Percentiles rank a stretch among this genome's conserved stretches.
These are phyloP conservation scores for Discostella pseudostelligera DNA, from an alignment of 108 stramenopile species.

Conservation along the genomic window DNA sequence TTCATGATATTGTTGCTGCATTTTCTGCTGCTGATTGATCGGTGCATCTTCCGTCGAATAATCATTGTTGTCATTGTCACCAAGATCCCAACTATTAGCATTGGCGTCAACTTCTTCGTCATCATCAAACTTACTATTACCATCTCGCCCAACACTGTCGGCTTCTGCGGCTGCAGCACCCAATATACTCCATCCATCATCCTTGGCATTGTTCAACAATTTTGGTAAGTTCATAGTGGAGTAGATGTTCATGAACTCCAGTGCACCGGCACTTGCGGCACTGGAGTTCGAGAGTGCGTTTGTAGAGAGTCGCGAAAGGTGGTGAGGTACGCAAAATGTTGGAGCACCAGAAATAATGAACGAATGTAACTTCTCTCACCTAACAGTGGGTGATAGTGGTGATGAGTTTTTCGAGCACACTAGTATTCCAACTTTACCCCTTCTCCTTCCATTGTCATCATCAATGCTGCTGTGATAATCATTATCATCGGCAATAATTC, in stretches of 20 bases:
- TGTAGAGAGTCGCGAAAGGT: background rate
- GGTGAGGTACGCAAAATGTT: background rate
- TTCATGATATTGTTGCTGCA: slow-evolving; percentile 50
- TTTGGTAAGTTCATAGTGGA: slow-evolving; percentile 80
- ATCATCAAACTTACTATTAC: background rate
- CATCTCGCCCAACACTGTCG: slow-evolving; percentile 8
- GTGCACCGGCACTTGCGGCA: slow-evolving; percentile 85
- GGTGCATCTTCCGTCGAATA: background rate
- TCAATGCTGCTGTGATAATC: background rate
- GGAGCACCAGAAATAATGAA: background rate
- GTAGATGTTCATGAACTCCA: slow-evolving; percentile 74
- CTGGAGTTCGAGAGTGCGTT: slow-evolving; percentile 8
- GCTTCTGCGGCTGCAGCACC: slow-evolving; percentile 74
- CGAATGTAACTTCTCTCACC: slow-evolving; percentile 7
- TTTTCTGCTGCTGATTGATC: background rate
- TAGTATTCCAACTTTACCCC: slow-evolving; percentile 54
- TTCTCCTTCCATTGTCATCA: background rate
- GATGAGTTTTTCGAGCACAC: slow-evolving; percentile 89
- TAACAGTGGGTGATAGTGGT: slow-evolving; percentile 69
- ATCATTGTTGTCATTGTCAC: background rate
- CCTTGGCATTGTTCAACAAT: slow-evolving; percentile 65
- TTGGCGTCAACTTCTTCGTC: background rate
- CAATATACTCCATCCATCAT: slow-evolving; percentile 90
- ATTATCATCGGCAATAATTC: slow-evolving; percentile 18
- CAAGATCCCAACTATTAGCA: slow-evolving; percentile 8